Evolutionary conservation across 768 basidiomycete genomes (phyloP), one percentile per base, ranked within the genome.

Genomic region (Lactarius vividus): DNA sequence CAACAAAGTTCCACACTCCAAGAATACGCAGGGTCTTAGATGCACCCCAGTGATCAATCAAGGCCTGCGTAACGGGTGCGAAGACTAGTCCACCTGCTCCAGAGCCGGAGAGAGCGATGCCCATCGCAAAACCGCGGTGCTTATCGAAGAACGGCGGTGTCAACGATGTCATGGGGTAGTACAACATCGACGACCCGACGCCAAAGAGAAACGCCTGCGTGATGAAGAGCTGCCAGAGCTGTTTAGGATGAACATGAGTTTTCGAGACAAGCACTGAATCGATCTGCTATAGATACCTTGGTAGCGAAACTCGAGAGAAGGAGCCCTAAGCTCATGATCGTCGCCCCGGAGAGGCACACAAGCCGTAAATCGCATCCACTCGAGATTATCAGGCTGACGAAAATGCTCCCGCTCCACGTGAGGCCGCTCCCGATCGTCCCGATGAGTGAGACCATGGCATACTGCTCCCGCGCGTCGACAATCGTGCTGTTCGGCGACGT

Each of bases 81-180:
- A 81, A 73, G 8, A 81, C 77, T 4, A 82, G 75, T 5, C 81
- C 81, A n/a, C 81, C 81, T 3, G 79, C 71, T 3, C 80, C 80
- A 11, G 74, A 74, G 4, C 80, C 81, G 0, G 80, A 73, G 20
- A 81, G 76, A 11, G 81, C 76, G 63, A 79, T 64, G 0, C 80
- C 80, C 77, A 81, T 78, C 0, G 81, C 81, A 39, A 80, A 77
- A 18, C 80, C 81, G 8, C 80, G 78, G 60, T 80, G 77, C n/a
- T 75, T 73, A 63, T 79, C 78, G 59, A 82, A 82, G 69, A 77
- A 81, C 26, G 74, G 70, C 2, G 81, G 81, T 0, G 79, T 78
- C 23, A 81, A 72, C 33, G 77, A 76, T 71, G 80, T 79, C 57
- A 81, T 74, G 2, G 80, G 79, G 64, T 80, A 81, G 69, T 81